Evolutionary conservation across 352 stramenopile genomes (phyloP), one percentile per base, ranked within the genome.

Genomic region (Globisporangium ultimum): DNA sequence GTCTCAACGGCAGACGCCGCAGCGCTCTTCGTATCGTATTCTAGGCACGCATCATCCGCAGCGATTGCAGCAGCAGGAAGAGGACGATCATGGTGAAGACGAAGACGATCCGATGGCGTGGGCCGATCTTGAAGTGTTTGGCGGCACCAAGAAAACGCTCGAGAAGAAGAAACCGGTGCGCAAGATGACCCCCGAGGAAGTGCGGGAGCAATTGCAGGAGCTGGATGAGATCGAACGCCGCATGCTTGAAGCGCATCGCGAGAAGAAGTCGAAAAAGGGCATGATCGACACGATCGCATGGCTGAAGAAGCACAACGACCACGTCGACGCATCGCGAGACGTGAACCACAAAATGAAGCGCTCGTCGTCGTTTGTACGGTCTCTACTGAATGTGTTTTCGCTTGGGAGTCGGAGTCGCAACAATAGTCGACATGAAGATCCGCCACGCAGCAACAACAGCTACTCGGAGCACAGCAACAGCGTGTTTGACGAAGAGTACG

Each of bases 271-370:
- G 13, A 80, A 71, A 55, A 66, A 68, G 15, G 76, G 74, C 40
- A 58, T 91, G 57, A 57, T 80, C 21, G 71, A 89, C 46, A 91
- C 81, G 54, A 83, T 91, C 51, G 68, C 67, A 48, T 91, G 81
- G 82, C 74, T 91, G 13, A 82, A 89, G 61, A 72, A 78, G 53
- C 76, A 88, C 56, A 71, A 78, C 53, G 62, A 81, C 11, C 56
- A 67, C 48, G 63, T 67, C 18, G 56, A 71, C 32, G 38, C 70
- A 12, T 55, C 68, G 2, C 48, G 57, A 32, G 24, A 32, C 10
- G 68, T 60, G 28, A 72, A 81, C 38, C 72, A 77, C 42, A 74
- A 69, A n/a, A 55, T 67, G 13, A 71, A 77, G 41, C 80, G 70
- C 15, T 83, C 71, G 61, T 76, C 74, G 47, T 76, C 72, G 15